A percentile compares a stretch with the other conserved stretches of the same genome.
Conservation (phyloP, 2,329 filamentous ascomycete genomes). For the Trichoderma koningii region DNA sequence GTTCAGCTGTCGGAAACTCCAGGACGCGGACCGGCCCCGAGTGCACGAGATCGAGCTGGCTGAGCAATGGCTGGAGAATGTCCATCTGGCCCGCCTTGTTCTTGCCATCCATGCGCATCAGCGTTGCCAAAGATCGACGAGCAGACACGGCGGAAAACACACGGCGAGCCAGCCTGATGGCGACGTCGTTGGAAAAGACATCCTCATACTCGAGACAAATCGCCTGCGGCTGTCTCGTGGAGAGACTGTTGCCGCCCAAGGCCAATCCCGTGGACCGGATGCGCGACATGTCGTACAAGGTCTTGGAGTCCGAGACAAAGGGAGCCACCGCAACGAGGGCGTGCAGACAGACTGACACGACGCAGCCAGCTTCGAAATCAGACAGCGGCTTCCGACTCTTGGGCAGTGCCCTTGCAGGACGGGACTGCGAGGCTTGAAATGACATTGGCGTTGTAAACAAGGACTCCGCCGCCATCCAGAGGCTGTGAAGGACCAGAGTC, state of each 20-base stretch:
- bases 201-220: slow-evolving; percentile 65
- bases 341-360: slow-evolving; percentile 64
- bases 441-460: slow-evolving; percentile 59
- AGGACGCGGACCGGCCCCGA: slow-evolving; percentile 49
- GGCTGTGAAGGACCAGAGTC: slow-evolving; percentile 61
- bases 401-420: slow-evolving; percentile 25
- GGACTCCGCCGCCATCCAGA: slow-evolving; percentile 63
- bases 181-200: slow-evolving; percentile 62
- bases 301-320: slow-evolving; percentile 48
- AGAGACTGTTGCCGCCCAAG: slow-evolving; percentile 49
- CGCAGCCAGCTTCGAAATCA: slow-evolving; percentile 53
- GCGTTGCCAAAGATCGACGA: slow-evolving; percentile 53
- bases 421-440: slow-evolving; percentile 45
- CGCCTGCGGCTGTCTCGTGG: slow-evolving; percentile 49
- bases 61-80: slow-evolving; percentile 52
- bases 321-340: slow-evolving; percentile 62
- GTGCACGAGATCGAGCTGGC: slow-evolving; percentile 56
- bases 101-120: slow-evolving; percentile 43
- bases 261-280: slow-evolving; percentile 57
- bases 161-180: slow-evolving; percentile 59
- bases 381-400: slow-evolving; percentile 34
- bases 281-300: slow-evolving; percentile 62
- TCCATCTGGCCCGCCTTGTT: slow-evolving; percentile 38
- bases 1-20: slow-evolving; percentile 53
- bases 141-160: slow-evolving; percentile 60